phyloP scores from a whole-genome alignment of 169 alveolate genomes.

The Nephromyces sp. region DNA sequence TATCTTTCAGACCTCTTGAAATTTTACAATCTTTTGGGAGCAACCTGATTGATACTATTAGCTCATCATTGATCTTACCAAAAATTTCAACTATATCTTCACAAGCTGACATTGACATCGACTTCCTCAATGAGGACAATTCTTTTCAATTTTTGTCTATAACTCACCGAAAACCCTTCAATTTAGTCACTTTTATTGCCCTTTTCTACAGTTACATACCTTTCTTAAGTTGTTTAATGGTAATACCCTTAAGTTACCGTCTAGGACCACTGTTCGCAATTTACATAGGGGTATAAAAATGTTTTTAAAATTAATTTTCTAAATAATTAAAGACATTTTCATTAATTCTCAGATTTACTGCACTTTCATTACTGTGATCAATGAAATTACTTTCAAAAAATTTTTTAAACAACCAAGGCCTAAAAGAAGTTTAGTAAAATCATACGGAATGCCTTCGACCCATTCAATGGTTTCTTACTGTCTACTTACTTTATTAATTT shows the following conservation, averaged over 20 bases:
- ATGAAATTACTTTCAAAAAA: conserved; percentile 20
- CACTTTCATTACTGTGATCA: neutral
- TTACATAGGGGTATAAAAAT: too few relatives aligned
- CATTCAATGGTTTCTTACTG: conserved; percentile 44
- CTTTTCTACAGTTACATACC: neutral
- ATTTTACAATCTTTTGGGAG: too few relatives aligned
- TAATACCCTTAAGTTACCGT: too few relatives aligned
- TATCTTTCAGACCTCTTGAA: too few relatives aligned
- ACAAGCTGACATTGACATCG: conserved; percentile 5
- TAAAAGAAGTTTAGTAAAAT: conserved; percentile 28
- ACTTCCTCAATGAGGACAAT: neutral
- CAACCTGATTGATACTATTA: too few relatives aligned
- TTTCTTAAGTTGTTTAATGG: too few relatives aligned
- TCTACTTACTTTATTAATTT: conserved; percentile 25
- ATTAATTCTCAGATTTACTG: too few relatives aligned
- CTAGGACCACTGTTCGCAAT: too few relatives aligned
- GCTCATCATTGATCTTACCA: too few relatives aligned
- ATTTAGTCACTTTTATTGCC: neutral
- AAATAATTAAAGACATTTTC: too few relatives aligned
- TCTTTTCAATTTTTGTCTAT: conserved; percentile 2
- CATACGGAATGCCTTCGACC: conserved; percentile 45
- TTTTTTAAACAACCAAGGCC: conserved; percentile 35
- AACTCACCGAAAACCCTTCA: neutral
- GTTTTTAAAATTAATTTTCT: too few relatives aligned
- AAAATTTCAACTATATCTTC: too few relatives aligned